Evolutionary conservation across 495 filamentous ascomycete species (phyloP), one percentile per base, ranked within the genome.

Genomic region (Daldinia concentrica): DNA sequence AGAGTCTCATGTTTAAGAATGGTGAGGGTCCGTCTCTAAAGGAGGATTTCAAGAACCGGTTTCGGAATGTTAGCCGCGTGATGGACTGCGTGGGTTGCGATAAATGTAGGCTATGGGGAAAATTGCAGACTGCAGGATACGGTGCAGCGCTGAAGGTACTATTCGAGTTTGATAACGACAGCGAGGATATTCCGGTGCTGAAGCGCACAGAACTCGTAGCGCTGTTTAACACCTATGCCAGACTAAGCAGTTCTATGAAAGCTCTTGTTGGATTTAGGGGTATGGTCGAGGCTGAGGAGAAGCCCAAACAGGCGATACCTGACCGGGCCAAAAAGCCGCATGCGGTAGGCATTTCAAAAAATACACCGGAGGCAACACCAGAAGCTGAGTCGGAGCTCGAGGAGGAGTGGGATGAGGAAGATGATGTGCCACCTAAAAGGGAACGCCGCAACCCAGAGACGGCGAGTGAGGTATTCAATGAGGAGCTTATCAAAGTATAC

Each of bases 1-100:
- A 99, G 82, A 88, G 86, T 71, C 82, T 93, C 59, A 98, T 99
- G 95, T 99, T 99, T 81, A 88, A 89, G 64, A 88, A 91, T 66
- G 91, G 89, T 34, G 85, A 87, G 71, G 85, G 85, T 9, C 84
- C 85, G n/a, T 85, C 85, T 2, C 84, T 98, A 39, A 98, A 98
- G 77, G 96, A 98, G 77, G 95, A 99, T 77, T 99, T 99, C 86
- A 91, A 93, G 72, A 95, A 96, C 77, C 92, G 95, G 14, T 98
- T 99, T 87, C 88, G 95, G 71, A 99, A 99, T 71, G 93, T 99
- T 59, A 94, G 91, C 71, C 88, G 95, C 22, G 82, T 98, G 73
- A 99, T 99, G 95, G 95, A 99, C 81, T 99, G 95, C 79, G 95
- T 98, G 15, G 95, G 95, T 22, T 99, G 95, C 80, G 95, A 99